These are phyloP conservation scores for Penicillium simplicissimum DNA, from an alignment of 495 filamentous ascomycete species.

Conservation along the genomic window DNA sequence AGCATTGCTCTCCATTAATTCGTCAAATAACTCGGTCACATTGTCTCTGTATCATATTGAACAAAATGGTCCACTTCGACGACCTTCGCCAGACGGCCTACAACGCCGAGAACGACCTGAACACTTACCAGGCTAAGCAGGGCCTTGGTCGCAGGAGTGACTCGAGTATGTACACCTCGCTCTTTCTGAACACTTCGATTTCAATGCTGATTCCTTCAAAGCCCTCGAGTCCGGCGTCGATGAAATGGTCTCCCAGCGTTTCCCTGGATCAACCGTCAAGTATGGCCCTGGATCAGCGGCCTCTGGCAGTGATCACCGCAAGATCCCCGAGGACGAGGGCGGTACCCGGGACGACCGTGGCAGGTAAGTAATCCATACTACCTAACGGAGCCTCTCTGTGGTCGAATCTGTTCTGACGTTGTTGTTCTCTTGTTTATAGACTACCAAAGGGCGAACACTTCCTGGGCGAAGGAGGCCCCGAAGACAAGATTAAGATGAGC, in stretches of 20 bases:
- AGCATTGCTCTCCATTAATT: background rate
- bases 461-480: conserved; percentile 53
- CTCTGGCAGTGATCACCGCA: conserved; percentile 52
- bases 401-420: background rate
- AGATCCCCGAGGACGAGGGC: conserved; percentile 53
- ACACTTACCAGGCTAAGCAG: conserved; percentile 53
- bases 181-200: background rate
- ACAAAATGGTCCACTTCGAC: conserved; percentile 39
- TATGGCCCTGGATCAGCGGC: conserved; percentile 50
- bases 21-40: background rate
- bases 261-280: conserved; percentile 45
- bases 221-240: conserved; percentile 57
- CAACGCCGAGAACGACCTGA: conserved; percentile 55
- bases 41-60: background rate
- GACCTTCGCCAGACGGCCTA: conserved; percentile 38
- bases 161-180: conserved; percentile 39
- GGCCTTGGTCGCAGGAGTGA: conserved; percentile 45
- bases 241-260: conserved; percentile 44
- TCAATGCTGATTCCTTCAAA: conserved; percentile 21
- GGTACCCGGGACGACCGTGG: conserved; percentile 50
- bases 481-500: conserved; percentile 45
- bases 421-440: conserved; percentile 19
- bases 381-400: background rate
- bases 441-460: conserved; percentile 49
- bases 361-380: conserved; percentile 26